These are phyloP conservation scores for Ammopiptanthus mongolicus DNA, from an alignment of 306 rosid species.

Conservation along the genomic window DNA sequence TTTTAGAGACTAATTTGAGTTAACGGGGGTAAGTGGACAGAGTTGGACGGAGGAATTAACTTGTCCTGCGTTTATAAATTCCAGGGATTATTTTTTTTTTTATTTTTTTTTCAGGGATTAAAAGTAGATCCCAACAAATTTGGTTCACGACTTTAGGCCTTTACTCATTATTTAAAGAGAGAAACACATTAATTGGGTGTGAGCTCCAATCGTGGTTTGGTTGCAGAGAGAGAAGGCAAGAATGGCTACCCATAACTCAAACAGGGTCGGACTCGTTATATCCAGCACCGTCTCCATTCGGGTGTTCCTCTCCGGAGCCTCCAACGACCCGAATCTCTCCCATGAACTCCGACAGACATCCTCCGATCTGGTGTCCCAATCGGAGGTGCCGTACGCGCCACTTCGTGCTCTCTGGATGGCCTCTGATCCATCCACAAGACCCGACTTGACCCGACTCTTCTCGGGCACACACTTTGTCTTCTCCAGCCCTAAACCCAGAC, in stretches of 20 bases:
- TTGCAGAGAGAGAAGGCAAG: background rate
- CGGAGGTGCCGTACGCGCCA: slow-evolving; percentile 45
- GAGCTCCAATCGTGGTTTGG: background rate
- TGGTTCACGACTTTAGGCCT: too few species aligned
- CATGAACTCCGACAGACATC: slow-evolving; percentile 52
- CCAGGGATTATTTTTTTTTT: too few species aligned
- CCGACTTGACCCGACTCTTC: slow-evolving; percentile 43
- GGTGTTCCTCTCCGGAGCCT: slow-evolving; percentile 48
- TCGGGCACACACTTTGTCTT: slow-evolving; percentile 49
- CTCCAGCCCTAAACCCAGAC: slow-evolving; percentile 72
- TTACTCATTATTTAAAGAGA: background rate
- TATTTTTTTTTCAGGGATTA: too few species aligned
- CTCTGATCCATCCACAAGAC: slow-evolving; percentile 38
- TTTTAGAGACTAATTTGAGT: too few species aligned
- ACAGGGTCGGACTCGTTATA: slow-evolving; percentile 49
- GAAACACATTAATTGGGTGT: background rate
- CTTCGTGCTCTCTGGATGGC: slow-evolving; percentile 62
- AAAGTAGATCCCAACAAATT: too few species aligned
- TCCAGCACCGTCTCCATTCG: slow-evolving; percentile 44
- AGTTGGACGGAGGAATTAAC: too few species aligned
- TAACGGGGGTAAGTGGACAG: too few species aligned
- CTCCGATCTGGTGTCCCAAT: slow-evolving; percentile 38
- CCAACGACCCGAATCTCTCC: slow-evolving; percentile 43
- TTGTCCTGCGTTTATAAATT: too few species aligned
- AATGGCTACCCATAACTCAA: slow-evolving; percentile 11